Conservation (phyloP, 148 eudicot species). For the Nepenthes gracilis region DNA sequence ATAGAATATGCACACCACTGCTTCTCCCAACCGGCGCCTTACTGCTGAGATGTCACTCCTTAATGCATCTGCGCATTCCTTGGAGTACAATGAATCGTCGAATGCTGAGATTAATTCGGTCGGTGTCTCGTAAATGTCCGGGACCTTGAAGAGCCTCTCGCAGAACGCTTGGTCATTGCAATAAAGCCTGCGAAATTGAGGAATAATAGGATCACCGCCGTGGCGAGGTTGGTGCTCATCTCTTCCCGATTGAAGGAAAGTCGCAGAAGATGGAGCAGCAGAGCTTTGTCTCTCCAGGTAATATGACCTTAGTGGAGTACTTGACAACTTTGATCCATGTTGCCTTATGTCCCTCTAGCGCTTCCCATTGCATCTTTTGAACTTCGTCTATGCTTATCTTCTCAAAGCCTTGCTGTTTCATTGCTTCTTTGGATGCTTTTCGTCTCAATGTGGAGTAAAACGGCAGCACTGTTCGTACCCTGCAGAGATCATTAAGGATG, state of each 20-base stretch:
- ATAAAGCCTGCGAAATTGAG: conserved; percentile 71
- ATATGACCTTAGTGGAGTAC: conserved; percentile 16
- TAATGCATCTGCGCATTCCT: too few relatives aligned
- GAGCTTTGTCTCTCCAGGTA: conserved; percentile 22
- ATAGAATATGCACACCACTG: conserved; percentile 40
- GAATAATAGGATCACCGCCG: conserved; percentile 33
- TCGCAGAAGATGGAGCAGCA: conserved; percentile 18
- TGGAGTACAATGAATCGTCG: conserved; percentile 5
- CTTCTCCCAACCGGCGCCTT: conserved; percentile 38
- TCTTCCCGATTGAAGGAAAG: neutral
- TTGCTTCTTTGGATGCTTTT: conserved; percentile 25
- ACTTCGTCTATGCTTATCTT: conserved; percentile 26
- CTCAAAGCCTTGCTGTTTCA: conserved; percentile 17
- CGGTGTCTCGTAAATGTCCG: neutral
- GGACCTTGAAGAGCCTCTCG: neutral
- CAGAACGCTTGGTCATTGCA: conserved; percentile 10
- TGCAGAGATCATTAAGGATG: conserved; percentile 16
- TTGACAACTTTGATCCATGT: conserved; percentile 24
- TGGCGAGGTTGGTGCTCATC: conserved; percentile 4
- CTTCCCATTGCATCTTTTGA: conserved; percentile 36
- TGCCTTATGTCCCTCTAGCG: conserved; percentile 19
- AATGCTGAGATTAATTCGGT: conserved; percentile 15
- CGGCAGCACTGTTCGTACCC: conserved; percentile 31
- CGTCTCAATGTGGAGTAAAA: conserved; percentile 18
- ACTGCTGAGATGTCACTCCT: conserved; percentile 33